Percentiles rank a stretch among this genome's conserved stretches.
phyloP scores from a whole-genome alignment of 2,329 filamentous ascomycete species.

The Cytospora paraplurivora region DNA sequence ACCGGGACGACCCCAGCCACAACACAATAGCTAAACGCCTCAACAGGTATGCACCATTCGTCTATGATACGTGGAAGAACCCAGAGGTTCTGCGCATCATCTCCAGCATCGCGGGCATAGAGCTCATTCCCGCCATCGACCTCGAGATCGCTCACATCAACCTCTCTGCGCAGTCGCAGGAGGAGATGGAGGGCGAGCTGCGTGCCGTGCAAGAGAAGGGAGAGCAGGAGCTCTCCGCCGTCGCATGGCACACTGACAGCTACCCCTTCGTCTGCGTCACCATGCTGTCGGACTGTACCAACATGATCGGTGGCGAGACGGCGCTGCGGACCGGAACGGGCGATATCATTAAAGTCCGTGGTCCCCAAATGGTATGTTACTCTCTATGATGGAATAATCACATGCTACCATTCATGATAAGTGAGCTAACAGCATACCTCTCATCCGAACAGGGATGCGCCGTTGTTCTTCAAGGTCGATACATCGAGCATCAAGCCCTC shows the following conservation, averaged over 20 bases:
- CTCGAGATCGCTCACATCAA: constrained; percentile 60
- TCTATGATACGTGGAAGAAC: constrained; percentile 53
- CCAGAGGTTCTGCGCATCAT: constrained; percentile 48
- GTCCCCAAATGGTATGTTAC: constrained; percentile 57
- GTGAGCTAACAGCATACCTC: neutral
- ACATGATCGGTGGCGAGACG: constrained; percentile 67
- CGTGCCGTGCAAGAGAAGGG: constrained; percentile 47
- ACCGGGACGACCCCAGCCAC: neutral
- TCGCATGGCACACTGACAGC: constrained; percentile 66
- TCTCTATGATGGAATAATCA: no score
- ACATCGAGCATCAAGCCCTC: constrained; percentile 66
- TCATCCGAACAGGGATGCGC: constrained; percentile 53
- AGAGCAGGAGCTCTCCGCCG: constrained; percentile 55
- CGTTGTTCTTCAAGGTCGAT: constrained; percentile 67
- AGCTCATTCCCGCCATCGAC: constrained; percentile 56
- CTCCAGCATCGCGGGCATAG: constrained; percentile 56
- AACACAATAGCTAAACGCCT: neutral
- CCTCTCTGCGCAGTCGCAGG: constrained; percentile 52
- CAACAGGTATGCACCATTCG: constrained; percentile 59
- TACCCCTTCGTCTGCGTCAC: constrained; percentile 71
- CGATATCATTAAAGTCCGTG: constrained; percentile 59
- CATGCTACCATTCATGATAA: no score
- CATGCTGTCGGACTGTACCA: constrained; percentile 65
- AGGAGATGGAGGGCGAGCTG: constrained; percentile 45
- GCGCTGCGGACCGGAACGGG: constrained; percentile 57